Conservation (phyloP, 2,329 filamentous ascomycete genomes). For the Celoporthe dispersa region DNA sequence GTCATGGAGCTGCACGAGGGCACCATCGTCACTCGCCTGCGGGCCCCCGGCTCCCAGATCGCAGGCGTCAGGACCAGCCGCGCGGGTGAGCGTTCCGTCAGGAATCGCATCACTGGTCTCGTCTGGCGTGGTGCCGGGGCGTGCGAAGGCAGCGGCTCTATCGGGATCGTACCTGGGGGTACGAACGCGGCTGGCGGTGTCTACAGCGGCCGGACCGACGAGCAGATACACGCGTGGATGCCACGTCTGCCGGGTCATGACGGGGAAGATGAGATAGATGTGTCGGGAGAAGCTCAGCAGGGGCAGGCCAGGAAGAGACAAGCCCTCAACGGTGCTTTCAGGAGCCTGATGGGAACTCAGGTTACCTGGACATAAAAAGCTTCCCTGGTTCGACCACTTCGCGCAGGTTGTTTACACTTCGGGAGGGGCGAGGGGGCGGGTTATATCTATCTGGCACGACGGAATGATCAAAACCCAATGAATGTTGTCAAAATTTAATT, state of each 20-base stretch:
- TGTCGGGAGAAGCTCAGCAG: constrained; percentile 50
- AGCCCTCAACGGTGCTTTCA: constrained; percentile 79
- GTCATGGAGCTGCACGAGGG: constrained; percentile 81
- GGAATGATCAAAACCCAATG: too few relatives aligned
- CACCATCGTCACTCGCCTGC: constrained; percentile 70
- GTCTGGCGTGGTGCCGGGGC: constrained; percentile 72
- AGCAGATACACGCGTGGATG: constrained; percentile 80
- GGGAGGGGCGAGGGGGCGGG: too few relatives aligned
- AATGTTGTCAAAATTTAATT: not conserved
- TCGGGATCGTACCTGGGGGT: constrained; percentile 65
- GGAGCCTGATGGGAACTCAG: constrained; percentile 72
- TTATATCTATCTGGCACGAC: too few relatives aligned
- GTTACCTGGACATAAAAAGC: constrained; percentile 60
- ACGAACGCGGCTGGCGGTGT: constrained; percentile 59
- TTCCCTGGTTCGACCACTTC: too few relatives aligned
- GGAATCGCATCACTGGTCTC: constrained; percentile 73
- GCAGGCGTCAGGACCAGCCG: constrained; percentile 49
- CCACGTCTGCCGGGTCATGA: constrained; percentile 53
- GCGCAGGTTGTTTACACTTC: too few relatives aligned
- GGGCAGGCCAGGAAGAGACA: constrained; percentile 72
- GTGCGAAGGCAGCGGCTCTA: constrained; percentile 51
- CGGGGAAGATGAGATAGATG: constrained; percentile 49
- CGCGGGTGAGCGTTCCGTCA: constrained; percentile 60
- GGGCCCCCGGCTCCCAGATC: constrained; percentile 62
- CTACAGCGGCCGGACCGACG: constrained; percentile 84